Conservation (phyloP, 1,284 basidiomycete genomes). For the Trametes sp. region DNA sequence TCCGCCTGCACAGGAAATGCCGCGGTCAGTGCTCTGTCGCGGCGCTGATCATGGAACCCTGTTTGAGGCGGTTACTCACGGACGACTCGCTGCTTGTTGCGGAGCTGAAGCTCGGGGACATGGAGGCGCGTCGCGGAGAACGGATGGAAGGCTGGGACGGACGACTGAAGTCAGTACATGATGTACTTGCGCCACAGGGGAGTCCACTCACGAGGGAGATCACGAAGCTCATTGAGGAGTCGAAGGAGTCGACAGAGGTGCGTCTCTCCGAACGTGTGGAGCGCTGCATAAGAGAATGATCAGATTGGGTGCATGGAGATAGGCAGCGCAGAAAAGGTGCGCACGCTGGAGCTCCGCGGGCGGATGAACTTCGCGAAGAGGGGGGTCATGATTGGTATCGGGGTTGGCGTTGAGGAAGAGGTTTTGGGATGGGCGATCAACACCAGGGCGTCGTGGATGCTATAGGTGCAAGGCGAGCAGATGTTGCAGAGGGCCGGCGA, state of each 20-base stretch:
- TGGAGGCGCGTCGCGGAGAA: constrained; percentile 2
- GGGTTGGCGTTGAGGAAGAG: not conserved
- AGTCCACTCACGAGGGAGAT: constrained; percentile 29
- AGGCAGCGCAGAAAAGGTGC: not conserved
- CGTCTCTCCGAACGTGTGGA: constrained; percentile 21
- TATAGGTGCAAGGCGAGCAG: not conserved
- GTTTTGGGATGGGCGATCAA: constrained; percentile 7
- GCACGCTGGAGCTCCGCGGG: constrained; percentile 27
- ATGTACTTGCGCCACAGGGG: no score
- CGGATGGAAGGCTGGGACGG: constrained; percentile 4
- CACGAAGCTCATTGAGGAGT: constrained; percentile 23
- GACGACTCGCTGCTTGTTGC: constrained; percentile 6
- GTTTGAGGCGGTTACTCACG: not conserved
- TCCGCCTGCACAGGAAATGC: constrained; percentile 30
- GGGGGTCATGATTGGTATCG: constrained; percentile 22
- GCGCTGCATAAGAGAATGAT: constrained; percentile 6
- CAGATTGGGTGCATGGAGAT: not conserved
- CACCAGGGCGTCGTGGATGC: constrained; percentile 2
- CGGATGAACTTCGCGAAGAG: constrained; percentile 29
- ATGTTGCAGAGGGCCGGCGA: not conserved
- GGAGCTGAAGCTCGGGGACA: constrained; percentile 1
- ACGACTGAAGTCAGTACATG: no score
- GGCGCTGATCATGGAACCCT: not conserved
- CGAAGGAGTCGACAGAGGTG: constrained; percentile 25
- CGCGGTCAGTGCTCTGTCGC: not conserved